Evolutionary conservation across 208 protist genomes (phyloP).

Genomic region (Acanthamoeba sp.): DNA sequence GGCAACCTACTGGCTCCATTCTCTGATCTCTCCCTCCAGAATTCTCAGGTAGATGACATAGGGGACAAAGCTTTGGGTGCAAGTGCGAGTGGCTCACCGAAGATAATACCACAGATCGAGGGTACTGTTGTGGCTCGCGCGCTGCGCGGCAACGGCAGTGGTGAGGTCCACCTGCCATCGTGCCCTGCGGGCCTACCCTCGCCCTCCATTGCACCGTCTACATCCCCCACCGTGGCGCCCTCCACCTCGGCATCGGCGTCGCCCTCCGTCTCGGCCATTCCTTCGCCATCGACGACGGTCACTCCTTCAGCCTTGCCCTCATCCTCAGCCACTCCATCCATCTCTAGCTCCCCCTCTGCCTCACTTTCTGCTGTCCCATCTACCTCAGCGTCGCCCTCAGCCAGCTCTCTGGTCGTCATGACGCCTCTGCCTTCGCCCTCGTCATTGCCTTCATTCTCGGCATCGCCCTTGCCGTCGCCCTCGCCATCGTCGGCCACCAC

Average conservation of each 20-base stretch:
- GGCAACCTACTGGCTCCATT: slow-evolving; percentile 11
- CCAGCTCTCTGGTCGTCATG: neutral
- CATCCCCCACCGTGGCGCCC: neutral
- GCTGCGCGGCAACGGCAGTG: neutral
- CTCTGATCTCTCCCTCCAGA: neutral
- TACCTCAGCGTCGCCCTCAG: neutral
- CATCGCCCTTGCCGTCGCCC: too few species aligned
- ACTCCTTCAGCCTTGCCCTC: neutral
- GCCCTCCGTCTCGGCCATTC: neutral
- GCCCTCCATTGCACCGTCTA: neutral
- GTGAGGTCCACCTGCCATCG: neutral
- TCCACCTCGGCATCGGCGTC: neutral
- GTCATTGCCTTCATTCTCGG: too few species aligned
- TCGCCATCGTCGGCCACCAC: too few species aligned
- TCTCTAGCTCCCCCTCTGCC: neutral
- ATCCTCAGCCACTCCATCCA: neutral
- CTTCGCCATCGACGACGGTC: neutral
- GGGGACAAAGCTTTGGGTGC: too few species aligned
- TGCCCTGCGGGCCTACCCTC: neutral
- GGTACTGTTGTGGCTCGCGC: neutral
- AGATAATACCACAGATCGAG: neutral
- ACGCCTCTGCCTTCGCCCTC: too few species aligned
- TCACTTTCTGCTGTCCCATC: neutral
- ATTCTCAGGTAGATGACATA: neutral
- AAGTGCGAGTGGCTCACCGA: neutral